Percentiles rank a stretch among this genome's conserved stretches.
These are phyloP conservation scores for Saprolegnia parasitica DNA, from an alignment of 352 stramenopile genomes.

Conservation along the genomic window DNA sequence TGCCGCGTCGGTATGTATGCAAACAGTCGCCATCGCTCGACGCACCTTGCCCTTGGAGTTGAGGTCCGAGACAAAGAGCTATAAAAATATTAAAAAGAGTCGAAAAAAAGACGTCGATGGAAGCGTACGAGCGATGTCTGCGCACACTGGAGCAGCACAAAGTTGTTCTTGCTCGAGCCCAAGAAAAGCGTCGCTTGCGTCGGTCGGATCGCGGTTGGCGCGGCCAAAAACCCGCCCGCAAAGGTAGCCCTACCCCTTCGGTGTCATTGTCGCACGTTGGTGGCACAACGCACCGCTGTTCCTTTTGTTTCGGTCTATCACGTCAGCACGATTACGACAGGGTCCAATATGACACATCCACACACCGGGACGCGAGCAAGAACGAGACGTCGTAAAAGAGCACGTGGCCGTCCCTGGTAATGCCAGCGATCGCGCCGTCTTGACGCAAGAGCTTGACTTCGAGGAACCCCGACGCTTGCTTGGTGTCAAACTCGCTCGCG, in stretches of 20 bases:
- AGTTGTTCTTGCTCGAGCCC: conserved; percentile 23
- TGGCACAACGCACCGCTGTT: conserved; percentile 32
- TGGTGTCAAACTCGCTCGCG: conserved; percentile 46
- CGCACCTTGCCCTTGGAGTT: conserved; percentile 21
- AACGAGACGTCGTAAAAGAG: conserved; percentile 64
- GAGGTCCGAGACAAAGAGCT: conserved; percentile 17
- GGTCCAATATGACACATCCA: conserved; percentile 34
- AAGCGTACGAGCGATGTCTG: conserved; percentile 6
- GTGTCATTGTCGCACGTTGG: conserved; percentile 31
- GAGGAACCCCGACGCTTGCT: conserved; percentile 50
- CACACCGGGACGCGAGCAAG: conserved; percentile 31
- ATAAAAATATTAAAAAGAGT: background rate
- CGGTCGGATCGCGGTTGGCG: background rate
- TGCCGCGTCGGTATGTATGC: background rate
- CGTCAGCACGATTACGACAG: conserved; percentile 25
- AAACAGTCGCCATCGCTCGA: background rate
- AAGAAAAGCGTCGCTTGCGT: conserved; percentile 16
- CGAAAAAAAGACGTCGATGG: background rate
- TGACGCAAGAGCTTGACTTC: conserved; percentile 61
- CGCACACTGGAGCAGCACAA: background rate
- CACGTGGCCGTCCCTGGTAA: conserved; percentile 56
- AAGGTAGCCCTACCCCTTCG: conserved; percentile 3
- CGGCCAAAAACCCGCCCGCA: conserved; percentile 2
- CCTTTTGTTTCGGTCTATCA: conserved; percentile 51
- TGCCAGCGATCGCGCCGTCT: conserved; percentile 51